A percentile compares a stretch with the other conserved stretches of the same genome.
Evolutionary conservation across 2,329 filamentous ascomycete genomes (phyloP).

Genomic region (Fusarium camptoceras): DNA sequence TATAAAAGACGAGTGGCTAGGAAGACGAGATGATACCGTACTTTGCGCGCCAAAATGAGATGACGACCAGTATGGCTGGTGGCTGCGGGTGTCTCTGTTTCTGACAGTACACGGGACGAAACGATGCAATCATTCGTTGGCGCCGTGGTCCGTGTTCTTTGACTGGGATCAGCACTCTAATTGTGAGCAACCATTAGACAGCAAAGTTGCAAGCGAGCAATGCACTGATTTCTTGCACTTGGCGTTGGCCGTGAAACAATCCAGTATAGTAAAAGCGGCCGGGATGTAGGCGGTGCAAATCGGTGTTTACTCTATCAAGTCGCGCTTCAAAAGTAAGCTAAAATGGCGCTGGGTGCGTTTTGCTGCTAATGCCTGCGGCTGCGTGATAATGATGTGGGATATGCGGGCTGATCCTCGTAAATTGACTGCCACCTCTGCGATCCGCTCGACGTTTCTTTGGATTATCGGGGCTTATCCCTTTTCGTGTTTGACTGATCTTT

Average conservation of each 20-base stretch:
- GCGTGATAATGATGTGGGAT: constrained; percentile 39
- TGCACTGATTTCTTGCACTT: constrained; percentile 43
- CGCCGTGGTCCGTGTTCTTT: constrained; percentile 17
- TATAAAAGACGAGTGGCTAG: constrained; percentile 32
- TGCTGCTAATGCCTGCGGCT: constrained; percentile 20
- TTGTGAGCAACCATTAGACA: constrained; percentile 33
- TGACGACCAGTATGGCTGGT: constrained; percentile 18
- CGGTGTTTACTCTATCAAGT: constrained; percentile 20
- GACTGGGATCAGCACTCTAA: constrained; percentile 19
- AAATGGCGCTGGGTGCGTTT: constrained; percentile 15
- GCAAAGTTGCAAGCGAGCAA: constrained; percentile 23
- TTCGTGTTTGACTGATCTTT: constrained; percentile 34
- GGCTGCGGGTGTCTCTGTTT: constrained; percentile 26
- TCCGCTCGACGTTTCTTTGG: constrained; percentile 16
- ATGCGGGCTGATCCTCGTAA: constrained; percentile 26
- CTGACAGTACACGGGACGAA: constrained; percentile 23
- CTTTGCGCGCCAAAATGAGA: constrained; percentile 23
- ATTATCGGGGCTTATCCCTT: constrained; percentile 45
- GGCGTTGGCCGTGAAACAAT: constrained; percentile 38
- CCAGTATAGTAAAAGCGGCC: constrained; percentile 23
- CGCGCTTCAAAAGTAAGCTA: constrained; percentile 21
- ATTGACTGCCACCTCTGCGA: constrained; percentile 18
- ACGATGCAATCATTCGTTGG: constrained; percentile 28
- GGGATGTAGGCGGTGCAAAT: constrained; percentile 24
- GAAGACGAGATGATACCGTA: constrained; percentile 21